These are phyloP conservation scores for Syncephalastrum racemosum DNA, from an alignment of 371 early-diverging fungal species.

Conservation along the genomic window DNA sequence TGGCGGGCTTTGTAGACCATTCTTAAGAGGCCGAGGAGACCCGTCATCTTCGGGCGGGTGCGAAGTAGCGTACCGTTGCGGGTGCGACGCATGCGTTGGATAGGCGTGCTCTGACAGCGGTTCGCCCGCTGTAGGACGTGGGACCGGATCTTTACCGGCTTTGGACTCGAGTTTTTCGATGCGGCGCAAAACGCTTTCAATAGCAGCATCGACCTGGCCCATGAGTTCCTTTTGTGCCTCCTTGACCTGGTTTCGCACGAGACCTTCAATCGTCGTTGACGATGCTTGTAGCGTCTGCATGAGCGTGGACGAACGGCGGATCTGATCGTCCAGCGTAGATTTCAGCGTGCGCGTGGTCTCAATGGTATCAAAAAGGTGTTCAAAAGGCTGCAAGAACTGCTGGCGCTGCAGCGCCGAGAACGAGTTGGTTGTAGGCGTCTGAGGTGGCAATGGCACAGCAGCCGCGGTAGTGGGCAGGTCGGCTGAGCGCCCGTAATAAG, in stretches of 20 bases:
- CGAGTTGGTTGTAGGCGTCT: constrained; percentile 26
- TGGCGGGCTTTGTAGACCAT: constrained; percentile 13
- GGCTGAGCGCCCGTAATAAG: background rate
- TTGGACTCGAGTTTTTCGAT: constrained; percentile 24
- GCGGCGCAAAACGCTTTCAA: constrained; percentile 28
- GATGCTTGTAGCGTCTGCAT: constrained; percentile 73
- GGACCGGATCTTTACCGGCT: constrained; percentile 21
- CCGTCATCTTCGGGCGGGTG: background rate
- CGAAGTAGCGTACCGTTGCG: background rate
- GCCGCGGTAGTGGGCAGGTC: constrained; percentile 15
- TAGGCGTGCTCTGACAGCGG: constrained; percentile 12
- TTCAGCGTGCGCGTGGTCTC: constrained; percentile 57
- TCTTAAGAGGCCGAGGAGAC: constrained; percentile 2
- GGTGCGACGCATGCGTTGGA: constrained; percentile 18
- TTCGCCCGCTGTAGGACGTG: background rate
- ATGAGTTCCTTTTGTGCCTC: constrained; percentile 60
- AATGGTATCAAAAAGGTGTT: constrained; percentile 56
- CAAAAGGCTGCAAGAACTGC: constrained; percentile 57
- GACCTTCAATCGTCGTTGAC: constrained; percentile 70
- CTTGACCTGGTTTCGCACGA: constrained; percentile 63
- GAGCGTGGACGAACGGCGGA: constrained; percentile 69
- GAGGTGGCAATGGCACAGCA: constrained; percentile 16
- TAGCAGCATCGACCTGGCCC: constrained; percentile 29
- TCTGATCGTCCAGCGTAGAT: constrained; percentile 70
- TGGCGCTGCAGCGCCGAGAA: constrained; percentile 34